Percentiles rank a stretch among this genome's conserved stretches.
These are phyloP conservation scores for Lipomyces mesembrius DNA, from an alignment of 805 yeast genomes.

Conservation along the genomic window DNA sequence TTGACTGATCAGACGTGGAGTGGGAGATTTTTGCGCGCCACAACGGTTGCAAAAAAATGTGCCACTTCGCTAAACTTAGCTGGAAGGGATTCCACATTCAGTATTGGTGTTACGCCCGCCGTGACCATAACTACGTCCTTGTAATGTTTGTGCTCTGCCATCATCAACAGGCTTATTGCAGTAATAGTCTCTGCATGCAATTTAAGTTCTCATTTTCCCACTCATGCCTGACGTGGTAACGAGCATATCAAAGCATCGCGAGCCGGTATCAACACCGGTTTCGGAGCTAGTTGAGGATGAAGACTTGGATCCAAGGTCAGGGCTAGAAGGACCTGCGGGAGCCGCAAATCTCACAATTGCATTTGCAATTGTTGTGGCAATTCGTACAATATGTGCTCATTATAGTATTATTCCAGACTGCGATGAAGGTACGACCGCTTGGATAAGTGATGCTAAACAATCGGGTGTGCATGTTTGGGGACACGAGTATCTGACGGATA, in stretches of 20 bases:
- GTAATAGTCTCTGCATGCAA: neutral
- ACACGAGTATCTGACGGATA: neutral
- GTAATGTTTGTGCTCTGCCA: neutral
- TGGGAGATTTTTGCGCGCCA: neutral
- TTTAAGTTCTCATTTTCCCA: neutral
- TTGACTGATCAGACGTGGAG: neutral
- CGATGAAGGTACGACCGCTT: constrained; percentile 59
- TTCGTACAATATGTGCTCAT: constrained; percentile 50
- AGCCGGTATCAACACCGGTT: neutral
- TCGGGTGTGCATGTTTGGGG: neutral
- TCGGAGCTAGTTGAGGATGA: neutral
- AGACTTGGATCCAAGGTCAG: constrained; percentile 10
- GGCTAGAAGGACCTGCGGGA: constrained; percentile 11
- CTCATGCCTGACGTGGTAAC: neutral
- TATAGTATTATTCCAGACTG: constrained; percentile 83
- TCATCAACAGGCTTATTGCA: neutral
- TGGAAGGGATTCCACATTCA: neutral
- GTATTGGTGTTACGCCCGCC: neutral
- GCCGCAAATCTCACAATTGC: constrained; percentile 3
- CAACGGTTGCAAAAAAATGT: neutral
- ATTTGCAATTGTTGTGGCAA: constrained; percentile 38
- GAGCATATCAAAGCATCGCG: neutral
- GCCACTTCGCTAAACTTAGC: no score
- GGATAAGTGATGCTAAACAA: neutral
- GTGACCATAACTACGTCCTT: neutral